These are phyloP conservation scores for Schwanniomyces yamadae DNA, from an alignment of 805 yeast genomes.

Conservation along the genomic window DNA sequence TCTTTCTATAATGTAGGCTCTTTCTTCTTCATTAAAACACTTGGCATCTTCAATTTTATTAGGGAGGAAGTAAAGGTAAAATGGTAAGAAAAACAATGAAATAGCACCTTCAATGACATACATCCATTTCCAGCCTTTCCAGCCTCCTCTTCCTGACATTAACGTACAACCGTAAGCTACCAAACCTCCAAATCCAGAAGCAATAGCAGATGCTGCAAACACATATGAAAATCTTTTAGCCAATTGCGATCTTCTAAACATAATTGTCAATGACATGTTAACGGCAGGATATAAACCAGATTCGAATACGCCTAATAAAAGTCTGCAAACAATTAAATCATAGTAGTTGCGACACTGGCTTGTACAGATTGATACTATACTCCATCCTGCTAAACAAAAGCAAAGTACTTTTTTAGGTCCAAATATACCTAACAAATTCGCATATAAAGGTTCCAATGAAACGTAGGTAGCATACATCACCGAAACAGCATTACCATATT, in stretches of 20 bases:
- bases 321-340: conserved; percentile 45
- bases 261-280: conserved; percentile 28
- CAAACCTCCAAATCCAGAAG: conserved; percentile 59
- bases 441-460: conserved; percentile 38
- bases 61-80: conserved; percentile 38
- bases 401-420: conserved; percentile 28
- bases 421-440: conserved; percentile 34
- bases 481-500: conserved; percentile 45
- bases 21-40: conserved; percentile 39
- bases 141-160: background rate
- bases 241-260: conserved; percentile 15
- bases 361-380: conserved; percentile 19
- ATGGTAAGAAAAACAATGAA: conserved; percentile 36
- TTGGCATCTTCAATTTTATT: conserved; percentile 39
- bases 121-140: conserved; percentile 49
- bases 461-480: conserved; percentile 49
- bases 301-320: conserved; percentile 54
- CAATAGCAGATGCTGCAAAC: conserved; percentile 51
- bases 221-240: conserved; percentile 29
- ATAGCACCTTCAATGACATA: conserved; percentile 49
- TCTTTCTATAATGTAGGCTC: conserved; percentile 33
- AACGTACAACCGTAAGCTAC: conserved; percentile 14
- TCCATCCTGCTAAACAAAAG: conserved; percentile 36
- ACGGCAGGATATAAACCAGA: conserved; percentile 52
- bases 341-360: conserved; percentile 42